Percentiles rank a stretch among this genome's conserved stretches.
Evolutionary conservation across 768 basidiomycete genomes (phyloP).

Genomic region (Lyophyllum semitale): DNA sequence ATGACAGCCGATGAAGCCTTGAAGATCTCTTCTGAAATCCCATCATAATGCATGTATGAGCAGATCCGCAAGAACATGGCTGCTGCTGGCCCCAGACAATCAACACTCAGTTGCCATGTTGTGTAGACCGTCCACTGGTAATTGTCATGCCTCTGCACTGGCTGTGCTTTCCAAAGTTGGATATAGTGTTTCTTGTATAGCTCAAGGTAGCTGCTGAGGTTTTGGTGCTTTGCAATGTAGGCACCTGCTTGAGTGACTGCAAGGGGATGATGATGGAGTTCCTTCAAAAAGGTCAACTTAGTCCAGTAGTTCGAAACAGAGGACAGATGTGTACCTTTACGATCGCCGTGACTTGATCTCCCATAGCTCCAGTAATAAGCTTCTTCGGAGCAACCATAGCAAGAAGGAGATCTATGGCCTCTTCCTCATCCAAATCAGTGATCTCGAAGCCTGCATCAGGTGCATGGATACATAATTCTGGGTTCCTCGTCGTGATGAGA

Average conservation of each 20-base stretch:
- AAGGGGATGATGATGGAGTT: neutral
- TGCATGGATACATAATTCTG: neutral
- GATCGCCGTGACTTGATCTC: neutral
- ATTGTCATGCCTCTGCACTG: neutral
- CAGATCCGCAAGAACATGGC: neutral
- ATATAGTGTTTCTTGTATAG: neutral
- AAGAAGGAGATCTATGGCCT: neutral
- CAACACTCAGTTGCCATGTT: neutral
- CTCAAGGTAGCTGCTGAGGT: neutral
- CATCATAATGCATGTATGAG: neutral
- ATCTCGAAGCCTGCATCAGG: neutral
- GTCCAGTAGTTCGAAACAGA: neutral
- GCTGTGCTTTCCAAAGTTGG: no score
- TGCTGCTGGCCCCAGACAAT: neutral
- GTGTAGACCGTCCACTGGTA: neutral
- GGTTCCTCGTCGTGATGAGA: slow-evolving; percentile 6
- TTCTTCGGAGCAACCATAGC: neutral
- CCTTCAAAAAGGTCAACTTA: neutral
- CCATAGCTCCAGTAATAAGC: neutral
- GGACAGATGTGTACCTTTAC: neutral
- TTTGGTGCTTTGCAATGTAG: neutral
- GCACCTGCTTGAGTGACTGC: slow-evolving; percentile 4
- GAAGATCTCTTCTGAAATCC: neutral
- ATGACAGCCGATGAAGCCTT: neutral
- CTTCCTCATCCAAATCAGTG: neutral